Evolutionary conservation across 768 basidiomycete species (phyloP).

Genomic region (Albatrellus ellisii): DNA sequence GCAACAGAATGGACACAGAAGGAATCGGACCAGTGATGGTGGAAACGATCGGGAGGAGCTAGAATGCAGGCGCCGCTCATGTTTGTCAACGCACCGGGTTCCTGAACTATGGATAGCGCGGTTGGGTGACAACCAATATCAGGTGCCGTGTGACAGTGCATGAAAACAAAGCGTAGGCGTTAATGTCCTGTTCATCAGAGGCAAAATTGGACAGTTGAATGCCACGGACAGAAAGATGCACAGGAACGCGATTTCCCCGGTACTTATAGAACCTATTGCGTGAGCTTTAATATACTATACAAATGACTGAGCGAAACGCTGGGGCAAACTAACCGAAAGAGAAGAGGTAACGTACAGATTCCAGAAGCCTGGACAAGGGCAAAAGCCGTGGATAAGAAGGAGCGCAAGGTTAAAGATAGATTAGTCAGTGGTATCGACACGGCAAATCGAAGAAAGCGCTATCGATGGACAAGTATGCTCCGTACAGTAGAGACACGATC

Average conservation of each 20-base stretch:
- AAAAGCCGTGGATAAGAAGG: background rate
- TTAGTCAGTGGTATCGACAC: conserved; percentile 4
- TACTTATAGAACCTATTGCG: no score
- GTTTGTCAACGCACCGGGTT: no score
- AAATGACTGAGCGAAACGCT: conserved; percentile 2
- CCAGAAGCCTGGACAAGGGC: conserved; percentile 10
- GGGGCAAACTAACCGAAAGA: conserved; percentile 8
- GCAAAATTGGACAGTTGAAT: no score
- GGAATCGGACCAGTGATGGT: no score
- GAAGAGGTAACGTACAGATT: conserved; percentile 4
- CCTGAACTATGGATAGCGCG: no score
- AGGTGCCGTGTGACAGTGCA: no score
- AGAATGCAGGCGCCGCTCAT: background rate
- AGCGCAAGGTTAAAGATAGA: background rate
- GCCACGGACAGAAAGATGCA: no score
- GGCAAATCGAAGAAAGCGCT: conserved; percentile 10
- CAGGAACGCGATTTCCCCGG: no score
- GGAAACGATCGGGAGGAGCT: conserved; percentile 1
- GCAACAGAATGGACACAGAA: background rate
- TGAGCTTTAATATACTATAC: no score
- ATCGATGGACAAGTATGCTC: conserved; percentile 13
- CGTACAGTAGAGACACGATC: conserved; percentile 14
- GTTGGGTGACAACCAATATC: no score
- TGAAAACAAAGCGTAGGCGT: no score
- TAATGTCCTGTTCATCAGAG: no score